Evolutionary conservation across 1,284 basidiomycete genomes (phyloP), one percentile per base, ranked within the genome.

Genomic region (Neolentinus lepideus): DNA sequence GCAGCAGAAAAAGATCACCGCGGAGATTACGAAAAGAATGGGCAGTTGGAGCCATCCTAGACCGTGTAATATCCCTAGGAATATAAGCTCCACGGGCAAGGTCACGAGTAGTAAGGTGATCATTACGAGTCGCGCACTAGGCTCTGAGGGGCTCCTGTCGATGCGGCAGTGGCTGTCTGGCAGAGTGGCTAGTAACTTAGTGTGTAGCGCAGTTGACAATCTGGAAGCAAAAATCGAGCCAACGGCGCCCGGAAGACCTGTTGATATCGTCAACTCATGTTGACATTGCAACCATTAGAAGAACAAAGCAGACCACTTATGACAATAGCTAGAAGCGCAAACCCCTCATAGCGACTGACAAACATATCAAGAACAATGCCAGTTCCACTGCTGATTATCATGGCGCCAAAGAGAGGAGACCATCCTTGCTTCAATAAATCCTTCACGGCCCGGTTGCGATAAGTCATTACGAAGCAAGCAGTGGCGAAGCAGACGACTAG

Each of bases 151-250:
- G 43, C 58, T 51, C 54, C 55, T 51, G 56, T 53, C 45, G 46
- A 48, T 54, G 54, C 9, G 62, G 60, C 9, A 62, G 48, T 3
- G 63, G 58, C 16, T 62, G 11, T 53, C 45, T 29, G 56, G 53
- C 16, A n/a, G 56, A 2, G 54, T 51, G 12, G 57, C 58, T 21
- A 57, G 51, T 24, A 63, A 53, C 25, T 67, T 64, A 2, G 84
- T 80, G 58, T 96, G 94, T 22, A 95, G 75, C 0, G 85, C 76
- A 0, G 95, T 98, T 0, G 92, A 94, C 2, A 97, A 78, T 8
- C 96, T 81, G 1, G 94, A 97, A 22, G 94, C 88, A 62, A 95
- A 89, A 63, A 99, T 93, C 9, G 93, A 87, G 8, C 94, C 94
- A 2, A 94, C 88, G 25, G 88, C 87, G 12, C 95, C 93, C 0